Percentiles rank a stretch among this genome's conserved stretches.
phyloP scores from a whole-genome alignment of 306 rosid genomes.

The Casuarina glauca region DNA sequence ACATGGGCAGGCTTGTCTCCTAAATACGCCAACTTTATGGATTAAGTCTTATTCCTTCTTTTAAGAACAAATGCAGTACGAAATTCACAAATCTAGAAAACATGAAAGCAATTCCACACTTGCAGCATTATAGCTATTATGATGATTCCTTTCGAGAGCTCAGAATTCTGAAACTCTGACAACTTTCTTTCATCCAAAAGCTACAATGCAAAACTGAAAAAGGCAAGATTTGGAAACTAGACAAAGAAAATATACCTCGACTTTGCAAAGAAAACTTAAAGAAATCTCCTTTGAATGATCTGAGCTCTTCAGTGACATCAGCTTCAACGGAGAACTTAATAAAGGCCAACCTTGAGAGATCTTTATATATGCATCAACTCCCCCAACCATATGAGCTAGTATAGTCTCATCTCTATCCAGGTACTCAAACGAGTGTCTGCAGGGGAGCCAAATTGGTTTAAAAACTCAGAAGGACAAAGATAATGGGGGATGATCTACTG shows the following conservation, averaged over 20 bases:
- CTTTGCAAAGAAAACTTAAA: slow-evolving; percentile 55
- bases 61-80: background rate
- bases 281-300: slow-evolving; percentile 52
- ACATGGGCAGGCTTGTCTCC: background rate
- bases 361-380: slow-evolving; percentile 66
- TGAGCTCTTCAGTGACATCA: slow-evolving; percentile 59
- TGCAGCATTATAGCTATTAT: background rate
- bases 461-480: slow-evolving; percentile 17
- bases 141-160: background rate
- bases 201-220: background rate
- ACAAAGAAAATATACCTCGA: slow-evolving; percentile 47
- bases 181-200: slow-evolving; percentile 14
- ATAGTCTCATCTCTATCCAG: slow-evolving; percentile 63
- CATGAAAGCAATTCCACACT: background rate
- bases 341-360: slow-evolving; percentile 76
- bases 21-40: background rate
- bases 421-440: slow-evolving; percentile 65
- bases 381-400: slow-evolving; percentile 64
- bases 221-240: slow-evolving; percentile 10
- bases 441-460: slow-evolving; percentile 20
- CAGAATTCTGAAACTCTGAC: background rate
- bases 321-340: slow-evolving; percentile 60
- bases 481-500: background rate
- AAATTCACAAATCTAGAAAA: background rate
- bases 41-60: background rate